These are phyloP conservation scores for Zygoascus biomembranicola DNA, from an alignment of 805 yeast species.

Conservation along the genomic window DNA sequence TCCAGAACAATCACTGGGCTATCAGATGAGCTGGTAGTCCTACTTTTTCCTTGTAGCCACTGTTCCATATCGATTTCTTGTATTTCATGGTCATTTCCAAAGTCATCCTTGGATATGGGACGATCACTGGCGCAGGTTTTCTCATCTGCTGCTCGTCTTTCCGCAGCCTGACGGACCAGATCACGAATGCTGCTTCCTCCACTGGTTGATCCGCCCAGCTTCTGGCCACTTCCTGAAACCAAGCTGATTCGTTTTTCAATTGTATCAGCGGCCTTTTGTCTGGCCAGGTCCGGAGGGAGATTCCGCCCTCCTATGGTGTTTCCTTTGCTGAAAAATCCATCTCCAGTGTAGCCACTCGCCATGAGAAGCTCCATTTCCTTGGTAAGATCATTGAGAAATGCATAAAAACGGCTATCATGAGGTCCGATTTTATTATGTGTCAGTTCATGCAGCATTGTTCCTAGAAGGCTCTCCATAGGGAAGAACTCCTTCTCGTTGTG, in stretches of 20 bases:
- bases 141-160: constrained; percentile 34
- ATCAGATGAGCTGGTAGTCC: neutral
- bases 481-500: constrained; percentile 45
- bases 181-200: constrained; percentile 33
- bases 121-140: constrained; percentile 20
- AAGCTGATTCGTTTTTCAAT: constrained; percentile 35
- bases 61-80: constrained; percentile 2
- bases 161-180: constrained; percentile 53
- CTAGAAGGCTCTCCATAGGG: constrained; percentile 56
- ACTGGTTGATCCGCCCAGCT: constrained; percentile 29
- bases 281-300: constrained; percentile 8
- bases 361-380: constrained; percentile 35
- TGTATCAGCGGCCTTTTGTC: constrained; percentile 14
- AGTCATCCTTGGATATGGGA: constrained; percentile 4
- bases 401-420: constrained; percentile 67
- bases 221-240: constrained; percentile 28
- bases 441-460: constrained; percentile 83
- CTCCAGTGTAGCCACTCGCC: constrained; percentile 35
- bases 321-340: constrained; percentile 45
- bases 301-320: constrained; percentile 25
- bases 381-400: constrained; percentile 52
- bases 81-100: constrained; percentile 6
- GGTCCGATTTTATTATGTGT: constrained; percentile 76
- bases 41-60: neutral
- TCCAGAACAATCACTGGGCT: neutral